Conservation (phyloP, 1,139 yeast genomes). For the Insectozyma bohioensis region DNA sequence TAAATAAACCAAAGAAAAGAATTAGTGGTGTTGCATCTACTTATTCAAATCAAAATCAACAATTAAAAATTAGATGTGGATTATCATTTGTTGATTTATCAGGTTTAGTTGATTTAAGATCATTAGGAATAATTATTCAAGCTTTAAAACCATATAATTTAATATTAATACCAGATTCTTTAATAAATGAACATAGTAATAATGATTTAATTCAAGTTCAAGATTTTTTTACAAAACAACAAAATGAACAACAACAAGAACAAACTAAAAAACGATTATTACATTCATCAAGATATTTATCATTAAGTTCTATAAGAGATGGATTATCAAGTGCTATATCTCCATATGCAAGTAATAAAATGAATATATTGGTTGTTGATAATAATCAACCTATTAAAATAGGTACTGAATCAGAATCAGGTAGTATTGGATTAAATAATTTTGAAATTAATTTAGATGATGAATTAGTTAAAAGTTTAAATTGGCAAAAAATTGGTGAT, state of each 20-base stretch:
- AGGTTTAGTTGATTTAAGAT: slow-evolving; percentile 83
- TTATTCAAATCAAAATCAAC: slow-evolving; percentile 23
- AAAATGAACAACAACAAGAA: slow-evolving; percentile 24
- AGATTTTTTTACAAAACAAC: slow-evolving; percentile 33
- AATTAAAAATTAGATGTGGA: slow-evolving; percentile 62
- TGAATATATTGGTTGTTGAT: slow-evolving; percentile 34
- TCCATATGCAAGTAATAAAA: slow-evolving; percentile 20
- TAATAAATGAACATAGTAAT: slow-evolving; percentile 23
- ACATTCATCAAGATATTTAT: slow-evolving; percentile 31
- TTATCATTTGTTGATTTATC: slow-evolving; percentile 78
- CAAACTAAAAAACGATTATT: slow-evolving; percentile 24
- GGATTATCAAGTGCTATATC: slow-evolving; percentile 24
- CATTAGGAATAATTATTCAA: slow-evolving; percentile 76
- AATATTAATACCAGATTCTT: slow-evolving; percentile 52
- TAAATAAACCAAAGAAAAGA: slow-evolving; percentile 56
- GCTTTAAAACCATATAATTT: slow-evolving; percentile 77
- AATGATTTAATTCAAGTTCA: slow-evolving; percentile 29
- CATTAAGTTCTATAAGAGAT: slow-evolving; percentile 35
- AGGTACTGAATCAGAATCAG: slow-evolving; percentile 43
- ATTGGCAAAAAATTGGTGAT: slow-evolving; percentile 85
- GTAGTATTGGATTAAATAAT: slow-evolving; percentile 50
- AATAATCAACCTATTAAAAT: slow-evolving; percentile 47
- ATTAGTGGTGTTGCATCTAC: slow-evolving; percentile 22
- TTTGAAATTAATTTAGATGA: slow-evolving; percentile 75
- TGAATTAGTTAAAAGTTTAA: slow-evolving; percentile 55